These are phyloP conservation scores for Cnidoscolus chayamansa DNA, from an alignment of 441 rosid genomes.

Conservation along the genomic window DNA sequence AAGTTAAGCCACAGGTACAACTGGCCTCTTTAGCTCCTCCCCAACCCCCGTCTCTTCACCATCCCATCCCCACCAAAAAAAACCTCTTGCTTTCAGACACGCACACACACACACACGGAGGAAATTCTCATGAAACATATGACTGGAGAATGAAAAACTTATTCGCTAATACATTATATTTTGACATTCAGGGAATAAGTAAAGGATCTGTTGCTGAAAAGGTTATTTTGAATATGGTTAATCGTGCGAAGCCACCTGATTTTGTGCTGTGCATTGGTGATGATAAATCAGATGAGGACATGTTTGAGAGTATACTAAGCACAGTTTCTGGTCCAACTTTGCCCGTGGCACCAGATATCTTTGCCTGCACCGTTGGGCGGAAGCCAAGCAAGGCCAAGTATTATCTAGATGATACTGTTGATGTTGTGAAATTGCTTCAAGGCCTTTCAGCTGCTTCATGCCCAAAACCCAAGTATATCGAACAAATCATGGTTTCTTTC, in stretches of 20 bases:
- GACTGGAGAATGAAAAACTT: neutral
- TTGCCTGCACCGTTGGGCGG: constrained; percentile 50
- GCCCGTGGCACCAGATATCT: constrained; percentile 39
- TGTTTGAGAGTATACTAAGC: constrained; percentile 50
- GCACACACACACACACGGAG: neutral
- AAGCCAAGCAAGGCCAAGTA: constrained; percentile 66
- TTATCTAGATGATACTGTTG: constrained; percentile 43
- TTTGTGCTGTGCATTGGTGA: constrained; percentile 58
- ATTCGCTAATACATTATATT: neutral
- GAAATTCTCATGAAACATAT: neutral
- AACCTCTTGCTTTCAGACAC: neutral
- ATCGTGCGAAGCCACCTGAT: constrained; percentile 37
- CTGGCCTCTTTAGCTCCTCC: neutral
- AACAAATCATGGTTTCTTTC: constrained; percentile 34
- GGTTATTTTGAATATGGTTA: constrained; percentile 34
- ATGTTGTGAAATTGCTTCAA: constrained; percentile 45
- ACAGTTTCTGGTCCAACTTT: constrained; percentile 31
- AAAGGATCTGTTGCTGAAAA: constrained; percentile 49
- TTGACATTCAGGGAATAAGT: constrained; percentile 44
- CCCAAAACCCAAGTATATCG: constrained; percentile 30
- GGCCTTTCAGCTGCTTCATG: constrained; percentile 40
- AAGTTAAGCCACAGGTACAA: constrained; percentile 84
- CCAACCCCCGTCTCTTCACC: no score
- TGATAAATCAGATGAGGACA: constrained; percentile 60
- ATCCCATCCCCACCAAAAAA: neutral